Conservation (phyloP, 1,284 basidiomycete genomes). For the Naganishia sp. region DNA sequence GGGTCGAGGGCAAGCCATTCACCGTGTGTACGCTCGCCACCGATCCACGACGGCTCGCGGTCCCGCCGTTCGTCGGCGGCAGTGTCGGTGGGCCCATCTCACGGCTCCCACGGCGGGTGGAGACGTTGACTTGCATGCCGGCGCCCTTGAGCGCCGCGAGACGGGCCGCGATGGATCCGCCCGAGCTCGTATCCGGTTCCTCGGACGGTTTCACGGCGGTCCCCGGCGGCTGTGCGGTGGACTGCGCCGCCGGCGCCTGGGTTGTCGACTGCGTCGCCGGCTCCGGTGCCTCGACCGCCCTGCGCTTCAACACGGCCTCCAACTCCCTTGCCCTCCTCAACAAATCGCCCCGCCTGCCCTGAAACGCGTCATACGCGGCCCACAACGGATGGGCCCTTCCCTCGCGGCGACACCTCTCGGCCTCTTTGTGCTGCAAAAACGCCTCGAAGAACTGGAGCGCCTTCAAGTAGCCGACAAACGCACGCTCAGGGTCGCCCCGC, state of each 20-base stretch:
- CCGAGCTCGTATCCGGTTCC: conserved; percentile 33
- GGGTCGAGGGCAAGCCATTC: conserved; percentile 17
- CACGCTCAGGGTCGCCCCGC: conserved; percentile 40
- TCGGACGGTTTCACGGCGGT: conserved; percentile 12
- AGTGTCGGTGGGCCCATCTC: conserved; percentile 35
- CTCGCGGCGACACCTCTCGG: conserved; percentile 35
- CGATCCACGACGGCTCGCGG: conserved; percentile 13
- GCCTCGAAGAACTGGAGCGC: conserved; percentile 40
- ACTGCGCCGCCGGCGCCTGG: background rate
- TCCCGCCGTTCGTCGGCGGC: background rate
- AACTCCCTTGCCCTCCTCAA: conserved; percentile 45
- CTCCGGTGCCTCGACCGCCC: conserved; percentile 36
- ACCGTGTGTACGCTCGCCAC: background rate
- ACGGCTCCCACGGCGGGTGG: conserved; percentile 41
- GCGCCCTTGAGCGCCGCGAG: conserved; percentile 50
- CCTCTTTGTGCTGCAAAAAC: conserved; percentile 31
- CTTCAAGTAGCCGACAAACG: conserved; percentile 47
- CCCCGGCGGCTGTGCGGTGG: background rate
- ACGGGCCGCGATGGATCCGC: conserved; percentile 52
- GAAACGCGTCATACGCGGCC: conserved; percentile 45
- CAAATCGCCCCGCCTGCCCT: conserved; percentile 44
- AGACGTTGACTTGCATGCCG: conserved; percentile 48
- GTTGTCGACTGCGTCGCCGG: background rate
- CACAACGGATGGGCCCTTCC: conserved; percentile 40
- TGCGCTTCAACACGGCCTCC: conserved; percentile 42